Base-by-base conservation (phyloP, 2,329 filamentous ascomycete genomes). In the Trichoderma sp. region DNA sequence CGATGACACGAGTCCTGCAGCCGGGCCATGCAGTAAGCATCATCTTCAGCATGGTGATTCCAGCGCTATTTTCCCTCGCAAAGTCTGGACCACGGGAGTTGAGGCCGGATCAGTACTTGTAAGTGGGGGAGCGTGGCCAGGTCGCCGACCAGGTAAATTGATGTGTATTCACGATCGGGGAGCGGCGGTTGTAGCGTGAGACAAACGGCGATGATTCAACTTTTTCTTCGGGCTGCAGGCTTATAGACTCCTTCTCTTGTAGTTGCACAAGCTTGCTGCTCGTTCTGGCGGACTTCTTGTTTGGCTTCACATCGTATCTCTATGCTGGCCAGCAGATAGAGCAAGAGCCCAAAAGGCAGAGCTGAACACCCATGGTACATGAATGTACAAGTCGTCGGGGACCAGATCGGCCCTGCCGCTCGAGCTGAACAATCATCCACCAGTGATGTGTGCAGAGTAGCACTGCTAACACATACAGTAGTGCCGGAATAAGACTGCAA, bases 1-100 rank as follows among this genome's bases (percentile, higher is more conserved):
- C 46, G 46, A 24, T 21, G n/a, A 21, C 21, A 49, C n/a, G 46
- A 18, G 7, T 21, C 28, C 10, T 30, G 32, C 49, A 54, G 13
- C 34, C 43, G 49, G n/a, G 24, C 60, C 49, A 64, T 43, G 60
- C 60, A 55, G 49, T 64, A 55, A 64, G 51, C 34, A 32, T 55
- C 60, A 21, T 30, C 24, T 43, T 55, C 49, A 64, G 32, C 24
- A 21, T n/a, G 18, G 11, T 14, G 1, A 37, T 4, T 55, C 11
- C 3, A 39, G 26, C 13, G 11, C 43, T 4, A 43, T 24, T 11
- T 18, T 30, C 18, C 28, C n/a, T 3, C 2, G 7, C 28, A 5
- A 16, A 8, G 43, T 13, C 43, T 8, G 8, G n/a, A 16, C 11
- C 7, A 24, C 16, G 39, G 6, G n/a, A 14, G 5, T 24, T 13